phyloP scores from a whole-genome alignment of 2,329 filamentous ascomycete species.

The Penicillium sp. region DNA sequence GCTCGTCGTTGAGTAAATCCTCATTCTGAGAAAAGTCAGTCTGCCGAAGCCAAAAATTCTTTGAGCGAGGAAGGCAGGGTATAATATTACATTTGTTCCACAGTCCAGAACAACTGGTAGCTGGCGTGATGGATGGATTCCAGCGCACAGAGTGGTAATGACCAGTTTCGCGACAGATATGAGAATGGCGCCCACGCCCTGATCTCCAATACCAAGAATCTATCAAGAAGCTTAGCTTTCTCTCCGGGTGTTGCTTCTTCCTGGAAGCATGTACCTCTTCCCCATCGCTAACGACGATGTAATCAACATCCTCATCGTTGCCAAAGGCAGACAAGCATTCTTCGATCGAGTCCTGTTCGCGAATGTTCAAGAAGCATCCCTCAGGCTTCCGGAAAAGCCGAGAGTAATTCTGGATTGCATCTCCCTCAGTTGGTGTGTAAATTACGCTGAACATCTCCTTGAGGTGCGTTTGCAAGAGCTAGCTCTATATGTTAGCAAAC shows the following conservation, averaged over 20 bases:
- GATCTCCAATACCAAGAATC: conserved; percentile 87
- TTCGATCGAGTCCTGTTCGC: conserved; percentile 66
- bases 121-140: conserved; percentile 76
- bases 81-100: conserved; percentile 65
- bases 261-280: conserved; percentile 44
- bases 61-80: background rate
- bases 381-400: conserved; percentile 75
- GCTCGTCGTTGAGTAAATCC: conserved; percentile 69
- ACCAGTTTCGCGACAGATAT: conserved; percentile 84
- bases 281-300: conserved; percentile 81
- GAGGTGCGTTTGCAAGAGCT: conserved; percentile 75
- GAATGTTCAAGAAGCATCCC: conserved; percentile 78
- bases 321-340: conserved; percentile 70
- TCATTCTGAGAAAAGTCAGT: conserved; percentile 57
- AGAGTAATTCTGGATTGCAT: conserved; percentile 84
- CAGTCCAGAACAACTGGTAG: conserved; percentile 83
- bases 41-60: background rate
- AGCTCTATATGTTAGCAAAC: background rate
- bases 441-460: conserved; percentile 90
- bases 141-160: conserved; percentile 82
- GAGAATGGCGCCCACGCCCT: conserved; percentile 80
- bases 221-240: conserved; percentile 37
- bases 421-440: conserved; percentile 87
- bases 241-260: background rate
- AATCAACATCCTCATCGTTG: conserved; percentile 73